Evolutionary conservation across 768 basidiomycete genomes (phyloP).

Genomic region (Sarcomyxa edulis): DNA sequence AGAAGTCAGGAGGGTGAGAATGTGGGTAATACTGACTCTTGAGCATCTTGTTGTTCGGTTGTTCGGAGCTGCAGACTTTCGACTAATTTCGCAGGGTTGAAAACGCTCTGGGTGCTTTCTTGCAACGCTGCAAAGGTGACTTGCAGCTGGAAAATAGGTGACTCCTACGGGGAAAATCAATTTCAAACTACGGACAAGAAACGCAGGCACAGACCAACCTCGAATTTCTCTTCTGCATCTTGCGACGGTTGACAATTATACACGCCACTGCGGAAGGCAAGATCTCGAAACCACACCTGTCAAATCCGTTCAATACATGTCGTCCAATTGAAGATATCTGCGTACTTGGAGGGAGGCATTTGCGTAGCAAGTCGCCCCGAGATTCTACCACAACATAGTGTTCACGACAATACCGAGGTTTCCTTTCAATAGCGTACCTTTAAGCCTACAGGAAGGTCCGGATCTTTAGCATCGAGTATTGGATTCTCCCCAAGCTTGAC

Average conservation of each 20-base stretch:
- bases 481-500: slow-evolving; percentile 55
- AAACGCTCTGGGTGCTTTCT: slow-evolving; percentile 58
- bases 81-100: slow-evolving; percentile 81
- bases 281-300: slow-evolving; percentile 90
- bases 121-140: slow-evolving; percentile 85
- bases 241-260: slow-evolving; percentile 66
- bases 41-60: slow-evolving; percentile 93
- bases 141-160: slow-evolving; percentile 75
- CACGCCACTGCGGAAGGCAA: slow-evolving; percentile 76
- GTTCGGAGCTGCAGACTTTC: slow-evolving; percentile 78
- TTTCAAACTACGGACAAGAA: slow-evolving; percentile 1
- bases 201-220: slow-evolving; percentile 18
- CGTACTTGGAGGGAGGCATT: slow-evolving; percentile 88
- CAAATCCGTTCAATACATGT: slow-evolving; percentile 2
- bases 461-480: slow-evolving; percentile 38
- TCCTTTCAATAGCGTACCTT: slow-evolving; percentile 40
- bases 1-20: background rate
- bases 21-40: slow-evolving; percentile 67
- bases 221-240: slow-evolving; percentile 38
- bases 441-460: slow-evolving; percentile 66
- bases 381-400: slow-evolving; percentile 50
- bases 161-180: slow-evolving; percentile 42
- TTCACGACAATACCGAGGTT: slow-evolving; percentile 4
- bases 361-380: slow-evolving; percentile 96
- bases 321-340: slow-evolving; percentile 3